phyloP scores from a whole-genome alignment of 2,329 filamentous ascomycete genomes.

The Sporothrix curviconia region DNA sequence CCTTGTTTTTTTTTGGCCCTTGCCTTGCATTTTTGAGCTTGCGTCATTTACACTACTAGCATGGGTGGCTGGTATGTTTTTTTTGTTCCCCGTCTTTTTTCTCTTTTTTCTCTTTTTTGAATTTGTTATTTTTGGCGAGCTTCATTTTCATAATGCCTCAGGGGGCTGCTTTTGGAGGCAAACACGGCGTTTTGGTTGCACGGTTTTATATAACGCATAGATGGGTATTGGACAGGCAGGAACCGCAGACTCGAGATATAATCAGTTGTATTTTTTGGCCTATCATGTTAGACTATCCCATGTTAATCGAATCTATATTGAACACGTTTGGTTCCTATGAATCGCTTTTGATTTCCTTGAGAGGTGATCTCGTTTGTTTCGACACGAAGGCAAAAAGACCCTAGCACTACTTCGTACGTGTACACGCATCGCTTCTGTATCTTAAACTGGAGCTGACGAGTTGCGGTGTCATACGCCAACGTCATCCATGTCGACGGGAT shows the following conservation, averaged over 20 bases:
- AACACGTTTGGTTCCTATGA: no score
- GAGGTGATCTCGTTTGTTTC: not conserved
- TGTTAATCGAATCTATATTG: slow-evolving; percentile 5
- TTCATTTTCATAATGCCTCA: not conserved
- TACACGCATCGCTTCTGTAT: no score
- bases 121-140: slow-evolving; percentile 1
- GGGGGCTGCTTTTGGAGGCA: not conserved
- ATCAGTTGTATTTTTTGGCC: slow-evolving; percentile 2
- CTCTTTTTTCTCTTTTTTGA: slow-evolving; percentile 5
- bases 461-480: no score
- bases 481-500: no score
- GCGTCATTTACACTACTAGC: slow-evolving; percentile 10
- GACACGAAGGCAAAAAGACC: no score
- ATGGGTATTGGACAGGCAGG: slow-evolving; percentile 9
- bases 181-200: slow-evolving; percentile 6
- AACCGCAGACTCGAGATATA: slow-evolving; percentile 10
- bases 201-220: slow-evolving; percentile 1
- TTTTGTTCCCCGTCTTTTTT: no score
- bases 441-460: no score
- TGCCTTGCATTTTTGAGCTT: not conserved
- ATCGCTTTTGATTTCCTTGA: not conserved
- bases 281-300: slow-evolving; percentile 1
- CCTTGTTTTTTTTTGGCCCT: not conserved
- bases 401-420: no score
- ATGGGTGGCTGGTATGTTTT: no score